Evolutionary conservation across 257 asterid genomes (phyloP).

Genomic region (Gardenia jasminoides): DNA sequence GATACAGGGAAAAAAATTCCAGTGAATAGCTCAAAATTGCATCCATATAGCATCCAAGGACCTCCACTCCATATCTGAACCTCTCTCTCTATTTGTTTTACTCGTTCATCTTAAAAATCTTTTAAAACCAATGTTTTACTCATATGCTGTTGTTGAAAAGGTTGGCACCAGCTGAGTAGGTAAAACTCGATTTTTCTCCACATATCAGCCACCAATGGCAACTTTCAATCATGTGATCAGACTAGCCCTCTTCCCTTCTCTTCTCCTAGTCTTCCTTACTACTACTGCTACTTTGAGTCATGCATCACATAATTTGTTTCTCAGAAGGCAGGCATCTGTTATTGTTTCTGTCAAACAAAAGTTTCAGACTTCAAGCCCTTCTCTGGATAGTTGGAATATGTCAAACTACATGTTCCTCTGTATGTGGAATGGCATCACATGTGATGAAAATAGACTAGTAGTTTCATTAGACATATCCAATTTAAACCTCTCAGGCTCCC

Average conservation of each 20-base stretch:
- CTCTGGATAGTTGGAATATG: constrained; percentile 32
- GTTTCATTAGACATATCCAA: constrained; percentile 40
- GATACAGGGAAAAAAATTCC: not conserved
- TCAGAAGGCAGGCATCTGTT: constrained; percentile 33
- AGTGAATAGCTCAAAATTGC: constrained; percentile 10
- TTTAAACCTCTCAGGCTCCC: constrained; percentile 41
- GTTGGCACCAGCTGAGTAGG: not conserved
- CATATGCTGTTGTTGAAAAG: not conserved
- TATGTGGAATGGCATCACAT: constrained; percentile 35
- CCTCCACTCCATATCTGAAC: constrained; percentile 3
- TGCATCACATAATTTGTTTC: constrained; percentile 21
- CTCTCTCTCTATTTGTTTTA: not conserved
- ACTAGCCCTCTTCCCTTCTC: constrained; percentile 13
- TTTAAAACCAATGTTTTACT: constrained; percentile 8
- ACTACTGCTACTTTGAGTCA: not conserved
- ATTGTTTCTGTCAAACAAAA: constrained; percentile 28
- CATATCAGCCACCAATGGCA: constrained; percentile 25
- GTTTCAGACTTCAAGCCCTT: constrained; percentile 22
- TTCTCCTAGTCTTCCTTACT: constrained; percentile 21
- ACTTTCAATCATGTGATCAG: not conserved
- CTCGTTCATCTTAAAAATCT: constrained; percentile 15
- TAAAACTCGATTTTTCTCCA: not conserved
- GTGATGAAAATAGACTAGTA: constrained; percentile 31
- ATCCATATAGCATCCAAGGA: constrained; percentile 21
- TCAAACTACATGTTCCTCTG: constrained; percentile 35